Evolutionary conservation across 768 basidiomycete species (phyloP), one percentile per base, ranked within the genome.

Genomic region (Tephrocybe sp.): DNA sequence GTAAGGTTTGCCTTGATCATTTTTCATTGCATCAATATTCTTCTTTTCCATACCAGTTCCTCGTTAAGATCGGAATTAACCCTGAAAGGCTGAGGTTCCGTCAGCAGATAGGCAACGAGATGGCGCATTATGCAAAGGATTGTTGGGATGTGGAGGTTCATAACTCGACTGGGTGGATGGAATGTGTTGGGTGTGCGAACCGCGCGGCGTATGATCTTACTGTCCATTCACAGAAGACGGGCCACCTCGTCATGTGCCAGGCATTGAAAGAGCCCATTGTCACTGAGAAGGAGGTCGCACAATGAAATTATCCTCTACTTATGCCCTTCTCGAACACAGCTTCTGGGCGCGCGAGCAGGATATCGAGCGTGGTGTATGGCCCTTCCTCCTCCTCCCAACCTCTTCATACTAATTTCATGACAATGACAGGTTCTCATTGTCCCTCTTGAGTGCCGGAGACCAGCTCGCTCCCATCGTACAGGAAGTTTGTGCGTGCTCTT

Each of bases 101-200:
- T 31, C 97, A 99, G 64, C 97, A 99, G 68, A 98, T 98, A 97
- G 80, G 72, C 35, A 99, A 98, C 71, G 97, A 98, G 76, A 98
- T 98, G 96, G 97, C 97, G 1, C 97, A 98, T 68, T 99, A 99
- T 67, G 96, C 97, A 48, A 83, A 92, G 34, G 96, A 98, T 71
- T 99, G 97, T 70, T 99, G 97, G 97, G 97, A 99, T 65, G 97
- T 95, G 38, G 97, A 99, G 74, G 97, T 98, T 57, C 80, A 93
- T 55, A 93, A 91, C 48, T 89, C 91, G 43, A 77, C 70, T 38
- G 87, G 86, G 55, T 99, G 97, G 97, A 96, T 92, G 47, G 97
- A 99, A 72, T 99, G 97, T 67, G 95, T 98, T 49, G 97, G 97
- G 8, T 99, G 97, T 71, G 97, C 97, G 32, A 97, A 99, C 70